Evolutionary conservation across 345 rosid genomes (phyloP), one percentile per base, ranked within the genome.

Genomic region (Populus davidiana): DNA sequence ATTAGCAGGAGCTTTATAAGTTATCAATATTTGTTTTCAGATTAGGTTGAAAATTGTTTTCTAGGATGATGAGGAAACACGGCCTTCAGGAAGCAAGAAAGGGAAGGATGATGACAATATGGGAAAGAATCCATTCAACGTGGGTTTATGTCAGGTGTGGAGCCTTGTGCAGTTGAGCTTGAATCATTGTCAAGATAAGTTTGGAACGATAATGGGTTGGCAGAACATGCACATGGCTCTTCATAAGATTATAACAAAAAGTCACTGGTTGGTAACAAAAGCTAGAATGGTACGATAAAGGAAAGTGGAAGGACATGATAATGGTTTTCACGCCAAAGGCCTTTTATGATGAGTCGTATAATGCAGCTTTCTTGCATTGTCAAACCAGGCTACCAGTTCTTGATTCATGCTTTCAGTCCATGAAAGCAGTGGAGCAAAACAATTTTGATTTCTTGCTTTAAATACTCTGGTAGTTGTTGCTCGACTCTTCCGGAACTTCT

Each of bases 221-320:
- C 13, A 59, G 64, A 59, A n/a, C 62, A 75, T 36, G 88, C 88
- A 87, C 86, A 85, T 87, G 86, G 83, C 70, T 83, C 36, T 64
- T 66, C 79, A 59, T 41, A 65, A 11, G n/a, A 39, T 21, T 62
- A 16, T 25, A 33, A 64, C 77, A 43, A 67, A 87, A 87, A 76
- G 79, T 75, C 31, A 67, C 29, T n/a, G 70, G 74, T 70, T 70
- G 85, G 86, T 75, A 78, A 25, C 14, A 65, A 77, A 86, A 79
- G 70, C 39, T n/a, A n/a, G 70, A 43, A 8, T 10, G 54, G 63
- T 66, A 50, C 65, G 31, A 25, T 23, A 78, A 76, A 65, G 50
- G 54, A 59, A 76, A 50, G 76, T 44, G 69, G 36, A 73, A 75
- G 71, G 76, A 73, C 70, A 79, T 79, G 21, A 72, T 80, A 43